A percentile compares a stretch with the other conserved stretches of the same genome.
Conservation (phyloP, 176 grass and related monocot genomes). For the Luzula sylvatica region DNA sequence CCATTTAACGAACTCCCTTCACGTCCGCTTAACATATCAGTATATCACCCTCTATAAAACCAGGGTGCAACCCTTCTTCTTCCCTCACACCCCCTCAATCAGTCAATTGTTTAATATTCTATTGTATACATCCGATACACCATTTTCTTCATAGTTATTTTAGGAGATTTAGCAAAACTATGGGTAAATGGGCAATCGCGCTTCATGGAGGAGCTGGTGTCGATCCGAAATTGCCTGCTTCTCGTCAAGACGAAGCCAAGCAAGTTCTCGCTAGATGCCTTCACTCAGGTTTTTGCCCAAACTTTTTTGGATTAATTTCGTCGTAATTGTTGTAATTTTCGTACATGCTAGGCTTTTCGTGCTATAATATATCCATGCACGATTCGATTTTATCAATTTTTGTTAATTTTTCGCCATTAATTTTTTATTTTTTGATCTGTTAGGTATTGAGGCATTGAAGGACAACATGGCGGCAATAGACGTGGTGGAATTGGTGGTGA, state of each 20-base stretch:
- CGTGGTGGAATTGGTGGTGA: slow-evolving; percentile 70
- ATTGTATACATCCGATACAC: not conserved
- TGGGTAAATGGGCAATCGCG: slow-evolving; percentile 82
- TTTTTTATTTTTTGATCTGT: too few species aligned
- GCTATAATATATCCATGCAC: too few species aligned
- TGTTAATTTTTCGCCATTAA: too few species aligned
- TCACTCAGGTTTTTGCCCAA: slow-evolving; percentile 8
- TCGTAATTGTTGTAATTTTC: not conserved
- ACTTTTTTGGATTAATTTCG: too few species aligned
- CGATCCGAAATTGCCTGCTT: slow-evolving; percentile 69
- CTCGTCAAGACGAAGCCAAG: slow-evolving; percentile 60
- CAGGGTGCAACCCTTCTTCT: not conserved
- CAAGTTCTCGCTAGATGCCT: slow-evolving; percentile 65
- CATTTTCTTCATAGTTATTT: too few species aligned
- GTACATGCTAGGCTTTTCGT: too few species aligned
- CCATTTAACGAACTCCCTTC: not conserved
- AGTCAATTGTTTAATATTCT: not conserved
- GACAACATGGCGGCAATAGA: slow-evolving; percentile 24
- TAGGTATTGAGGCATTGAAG: slow-evolving; percentile 35
- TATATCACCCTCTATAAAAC: not conserved
- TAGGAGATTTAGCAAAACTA: too few species aligned
- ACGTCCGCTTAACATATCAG: not conserved
- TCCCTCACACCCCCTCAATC: not conserved
- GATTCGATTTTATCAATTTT: too few species aligned
- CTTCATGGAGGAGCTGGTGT: slow-evolving; percentile 90